Conservation (phyloP, 352 stramenopile genomes). For the Globisporangium paroecandrum region DNA sequence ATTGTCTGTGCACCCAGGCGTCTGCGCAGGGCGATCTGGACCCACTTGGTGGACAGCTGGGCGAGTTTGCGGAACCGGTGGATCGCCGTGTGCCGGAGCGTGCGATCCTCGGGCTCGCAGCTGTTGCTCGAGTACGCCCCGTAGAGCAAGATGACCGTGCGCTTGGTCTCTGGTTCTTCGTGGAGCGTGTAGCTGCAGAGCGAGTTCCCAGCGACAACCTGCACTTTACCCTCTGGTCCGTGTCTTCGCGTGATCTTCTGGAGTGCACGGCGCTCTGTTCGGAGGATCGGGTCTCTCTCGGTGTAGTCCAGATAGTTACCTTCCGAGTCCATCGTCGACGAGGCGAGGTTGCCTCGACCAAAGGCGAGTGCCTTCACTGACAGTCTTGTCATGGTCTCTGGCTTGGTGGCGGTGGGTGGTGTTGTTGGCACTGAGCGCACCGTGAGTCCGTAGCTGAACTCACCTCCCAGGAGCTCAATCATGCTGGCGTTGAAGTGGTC, state of each 20-base stretch:
- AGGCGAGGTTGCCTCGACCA: slow-evolving; percentile 7
- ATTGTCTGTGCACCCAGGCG: slow-evolving; percentile 14
- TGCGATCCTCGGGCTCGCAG: neutral
- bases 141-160: slow-evolving; percentile 22
- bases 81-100: slow-evolving; percentile 14
- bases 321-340: slow-evolving; percentile 11
- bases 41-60: slow-evolving; percentile 19
- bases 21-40: slow-evolving; percentile 11
- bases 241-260: slow-evolving; percentile 14
- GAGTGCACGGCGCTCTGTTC: slow-evolving; percentile 15
- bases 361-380: slow-evolving; percentile 24
- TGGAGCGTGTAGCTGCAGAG: slow-evolving; percentile 24
- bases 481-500: slow-evolving; percentile 30
- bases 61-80: slow-evolving; percentile 17
- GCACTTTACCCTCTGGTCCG: neutral
- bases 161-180: slow-evolving; percentile 19
- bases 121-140: slow-evolving; percentile 11
- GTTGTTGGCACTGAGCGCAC: slow-evolving; percentile 16
- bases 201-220: slow-evolving; percentile 5
- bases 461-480: slow-evolving; percentile 25
- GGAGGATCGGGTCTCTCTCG: slow-evolving; percentile 8
- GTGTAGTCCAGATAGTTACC: slow-evolving; percentile 25
- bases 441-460: slow-evolving; percentile 25
- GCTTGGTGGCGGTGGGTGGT: neutral
- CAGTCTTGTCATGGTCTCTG: slow-evolving; percentile 6